Percentiles rank a stretch among this genome's conserved stretches.
phyloP scores from a whole-genome alignment of 345 rosid genomes.

The Lagerstroemia speciosa region DNA sequence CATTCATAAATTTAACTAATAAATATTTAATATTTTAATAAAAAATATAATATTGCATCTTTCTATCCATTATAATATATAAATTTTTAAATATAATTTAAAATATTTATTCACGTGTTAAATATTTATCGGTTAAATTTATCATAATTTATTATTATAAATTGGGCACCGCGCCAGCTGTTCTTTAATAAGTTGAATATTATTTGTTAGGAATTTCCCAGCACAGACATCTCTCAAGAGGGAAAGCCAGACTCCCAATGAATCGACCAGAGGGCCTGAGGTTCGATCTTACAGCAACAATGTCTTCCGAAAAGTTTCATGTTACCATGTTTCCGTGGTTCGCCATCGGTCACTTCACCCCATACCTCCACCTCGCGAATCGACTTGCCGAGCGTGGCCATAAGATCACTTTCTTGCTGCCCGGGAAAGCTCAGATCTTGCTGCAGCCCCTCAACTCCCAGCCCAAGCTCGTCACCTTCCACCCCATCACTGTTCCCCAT shows the following conservation, averaged over 20 bases:
- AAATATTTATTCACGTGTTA: no score
- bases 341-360: slow-evolving; percentile 54
- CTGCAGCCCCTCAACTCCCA: slow-evolving; percentile 24
- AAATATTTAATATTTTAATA: no score
- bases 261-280: background rate
- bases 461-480: slow-evolving; percentile 34
- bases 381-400: slow-evolving; percentile 43
- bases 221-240: background rate
- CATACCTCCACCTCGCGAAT: slow-evolving; percentile 51
- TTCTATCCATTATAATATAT: no score
- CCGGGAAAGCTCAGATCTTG: slow-evolving; percentile 28
- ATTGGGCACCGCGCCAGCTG: no score
- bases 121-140: no score
- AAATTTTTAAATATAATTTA: no score
- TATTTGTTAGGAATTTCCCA: background rate
- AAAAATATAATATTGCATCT: no score
- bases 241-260: background rate
- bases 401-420: slow-evolving; percentile 36
- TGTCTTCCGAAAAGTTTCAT: slow-evolving; percentile 16
- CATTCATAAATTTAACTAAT: no score
- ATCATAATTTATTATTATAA: no score
- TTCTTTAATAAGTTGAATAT: background rate
- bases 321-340: slow-evolving; percentile 53
- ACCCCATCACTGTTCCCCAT: slow-evolving; percentile 25
- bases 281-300: background rate